phyloP scores from a whole-genome alignment of 495 filamentous ascomycete genomes.

The Neurospora sp. region DNA sequence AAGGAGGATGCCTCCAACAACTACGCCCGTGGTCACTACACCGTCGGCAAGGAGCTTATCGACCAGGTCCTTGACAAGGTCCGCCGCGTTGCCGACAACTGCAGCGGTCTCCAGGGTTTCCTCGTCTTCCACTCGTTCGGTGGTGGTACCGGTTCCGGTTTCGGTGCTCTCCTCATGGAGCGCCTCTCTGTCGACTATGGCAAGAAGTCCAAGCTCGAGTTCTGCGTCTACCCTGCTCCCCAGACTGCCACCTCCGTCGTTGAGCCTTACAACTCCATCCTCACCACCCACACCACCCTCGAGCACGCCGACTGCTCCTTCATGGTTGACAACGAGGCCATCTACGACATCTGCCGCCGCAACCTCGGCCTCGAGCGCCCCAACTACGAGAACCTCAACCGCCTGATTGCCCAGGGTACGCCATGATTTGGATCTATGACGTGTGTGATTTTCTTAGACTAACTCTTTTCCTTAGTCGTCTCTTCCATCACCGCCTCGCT shows the following conservation, averaged over 20 bases:
- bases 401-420: slow-evolving; percentile 88
- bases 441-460: neutral
- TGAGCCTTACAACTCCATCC: slow-evolving; percentile 98
- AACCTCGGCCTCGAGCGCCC: slow-evolving; percentile 95
- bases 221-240: slow-evolving; percentile 96
- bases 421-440: neutral
- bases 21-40: slow-evolving; percentile 98
- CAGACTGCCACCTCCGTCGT: slow-evolving; percentile 95
- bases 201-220: slow-evolving; percentile 99
- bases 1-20: slow-evolving; percentile 99
- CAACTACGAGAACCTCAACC: slow-evolving; percentile 97
- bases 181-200: slow-evolving; percentile 95
- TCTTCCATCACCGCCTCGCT: slow-evolving; percentile 98
- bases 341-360: slow-evolving; percentile 97
- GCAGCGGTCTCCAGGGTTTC: slow-evolving; percentile 95
- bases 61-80: slow-evolving; percentile 96
- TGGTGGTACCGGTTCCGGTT: slow-evolving; percentile 96
- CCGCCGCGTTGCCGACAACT: slow-evolving; percentile 91
- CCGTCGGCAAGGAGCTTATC: slow-evolving; percentile 96
- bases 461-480: slow-evolving; percentile 51
- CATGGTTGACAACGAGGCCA: slow-evolving; percentile 99
- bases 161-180: slow-evolving; percentile 96
- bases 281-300: slow-evolving; percentile 96
- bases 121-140: slow-evolving; percentile 99
- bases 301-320: slow-evolving; percentile 99